Percentiles rank a stretch among this genome's conserved stretches.
Evolutionary conservation across 176 grass and related monocot species (phyloP).

Genomic region (Phragmites australis): DNA sequence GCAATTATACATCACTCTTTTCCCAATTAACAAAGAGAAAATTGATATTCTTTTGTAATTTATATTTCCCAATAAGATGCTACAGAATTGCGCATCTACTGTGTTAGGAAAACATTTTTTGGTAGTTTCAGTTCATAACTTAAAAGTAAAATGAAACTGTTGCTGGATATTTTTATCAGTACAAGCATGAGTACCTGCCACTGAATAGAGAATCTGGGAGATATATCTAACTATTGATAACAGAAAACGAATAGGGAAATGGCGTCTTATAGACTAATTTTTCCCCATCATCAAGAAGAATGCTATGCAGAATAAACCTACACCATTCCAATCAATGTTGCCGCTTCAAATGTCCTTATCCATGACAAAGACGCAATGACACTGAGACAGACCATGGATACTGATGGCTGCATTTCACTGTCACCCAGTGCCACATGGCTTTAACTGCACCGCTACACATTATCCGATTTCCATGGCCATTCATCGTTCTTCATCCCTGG

Average conservation of each 20-base stretch:
- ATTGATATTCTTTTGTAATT: neutral
- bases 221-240: neutral
- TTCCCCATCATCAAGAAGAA: neutral
- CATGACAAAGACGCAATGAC: conserved; percentile 16
- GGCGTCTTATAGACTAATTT: neutral
- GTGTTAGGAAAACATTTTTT: neutral
- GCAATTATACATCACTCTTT: neutral
- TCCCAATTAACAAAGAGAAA: neutral
- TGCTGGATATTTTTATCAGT: neutral
- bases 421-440: conserved; percentile 26
- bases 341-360: conserved; percentile 10
- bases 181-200: neutral
- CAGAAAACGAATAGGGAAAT: neutral
- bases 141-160: neutral
- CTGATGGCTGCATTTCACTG: conserved; percentile 24
- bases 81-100: neutral
- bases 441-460: neutral
- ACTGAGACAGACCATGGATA: conserved; percentile 24
- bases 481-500: conserved; percentile 4
- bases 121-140: too few relatives aligned
- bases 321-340: conserved; percentile 17
- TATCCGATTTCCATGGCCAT: conserved; percentile 22
- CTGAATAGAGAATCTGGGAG: neutral
- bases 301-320: neutral
- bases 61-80: neutral